Evolutionary conservation across 495 filamentous ascomycete species (phyloP).

Genomic region (Hyaloscypha finlandica): DNA sequence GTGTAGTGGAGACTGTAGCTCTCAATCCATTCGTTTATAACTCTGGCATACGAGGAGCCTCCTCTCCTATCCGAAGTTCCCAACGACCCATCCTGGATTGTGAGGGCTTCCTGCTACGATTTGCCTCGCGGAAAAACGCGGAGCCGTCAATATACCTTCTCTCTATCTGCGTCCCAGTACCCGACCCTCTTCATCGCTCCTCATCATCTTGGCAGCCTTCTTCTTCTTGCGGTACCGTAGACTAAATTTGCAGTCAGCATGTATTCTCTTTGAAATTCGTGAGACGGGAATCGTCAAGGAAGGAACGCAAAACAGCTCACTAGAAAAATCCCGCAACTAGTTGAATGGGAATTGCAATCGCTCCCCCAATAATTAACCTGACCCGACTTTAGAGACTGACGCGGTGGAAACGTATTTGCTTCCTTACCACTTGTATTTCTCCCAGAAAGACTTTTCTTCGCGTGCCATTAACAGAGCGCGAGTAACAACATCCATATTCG

Average conservation of each 20-base stretch:
- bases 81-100: no score
- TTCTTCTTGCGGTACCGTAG: conserved; percentile 9
- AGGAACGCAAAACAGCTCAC: not conserved
- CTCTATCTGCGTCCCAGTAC: not conserved
- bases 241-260: not conserved
- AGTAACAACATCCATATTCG: conserved; percentile 2
- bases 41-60: no score
- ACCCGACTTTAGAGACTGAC: no score
- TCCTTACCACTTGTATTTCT: conserved; percentile 12
- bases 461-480: conserved; percentile 5
- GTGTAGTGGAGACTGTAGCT: no score
- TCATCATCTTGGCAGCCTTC: conserved; percentile 3
- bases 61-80: no score
- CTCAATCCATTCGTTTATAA: no score
- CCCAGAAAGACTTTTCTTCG: conserved; percentile 14
- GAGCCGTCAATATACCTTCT: no score
- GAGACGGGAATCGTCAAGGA: not conserved
- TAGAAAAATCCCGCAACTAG: conserved; percentile 12
- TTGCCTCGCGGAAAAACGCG: no score
- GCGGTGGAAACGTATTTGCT: no score
- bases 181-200: not conserved
- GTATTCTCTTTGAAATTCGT: not conserved
- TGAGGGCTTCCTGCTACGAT: no score
- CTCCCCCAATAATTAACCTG: conserved; percentile 9
- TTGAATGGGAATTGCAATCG: conserved; percentile 11